Percentiles rank a stretch among this genome's conserved stretches.
phyloP scores from a whole-genome alignment of 768 basidiomycete genomes.

The Kwoniella botswanensis region DNA sequence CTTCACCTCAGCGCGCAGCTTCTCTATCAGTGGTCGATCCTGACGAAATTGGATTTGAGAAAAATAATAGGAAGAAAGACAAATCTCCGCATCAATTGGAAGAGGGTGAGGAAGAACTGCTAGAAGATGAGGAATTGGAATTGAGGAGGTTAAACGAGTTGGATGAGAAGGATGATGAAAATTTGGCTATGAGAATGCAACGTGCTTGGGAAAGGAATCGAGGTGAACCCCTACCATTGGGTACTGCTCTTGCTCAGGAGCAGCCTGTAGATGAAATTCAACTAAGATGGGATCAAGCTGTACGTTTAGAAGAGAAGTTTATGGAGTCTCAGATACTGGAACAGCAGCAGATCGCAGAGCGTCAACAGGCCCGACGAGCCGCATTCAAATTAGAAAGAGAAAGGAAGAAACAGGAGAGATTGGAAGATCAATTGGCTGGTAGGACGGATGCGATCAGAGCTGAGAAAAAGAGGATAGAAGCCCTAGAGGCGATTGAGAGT shows the following conservation, averaged over 20 bases:
- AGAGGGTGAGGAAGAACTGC: background rate
- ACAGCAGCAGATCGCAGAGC: conserved; percentile 25
- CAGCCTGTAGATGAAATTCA: background rate
- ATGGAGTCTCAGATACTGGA: conserved; percentile 28
- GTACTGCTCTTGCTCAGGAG: background rate
- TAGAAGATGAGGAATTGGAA: background rate
- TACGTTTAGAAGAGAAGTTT: conserved; percentile 28
- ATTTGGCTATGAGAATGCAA: conserved; percentile 13
- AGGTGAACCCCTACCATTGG: background rate
- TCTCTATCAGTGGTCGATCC: conserved; percentile 9
- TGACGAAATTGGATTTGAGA: conserved; percentile 2
- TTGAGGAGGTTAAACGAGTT: background rate
- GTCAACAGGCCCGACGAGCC: conserved; percentile 26
- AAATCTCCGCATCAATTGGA: background rate
- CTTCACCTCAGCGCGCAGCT: background rate
- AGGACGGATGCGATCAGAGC: conserved; percentile 18
- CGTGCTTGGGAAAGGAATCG: conserved; percentile 7
- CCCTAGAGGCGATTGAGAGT: conserved; percentile 28
- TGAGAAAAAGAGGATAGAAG: conserved; percentile 31
- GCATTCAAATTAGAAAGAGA: conserved; percentile 30
- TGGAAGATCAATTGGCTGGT: conserved; percentile 22
- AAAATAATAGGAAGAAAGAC: background rate
- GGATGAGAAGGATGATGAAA: background rate
- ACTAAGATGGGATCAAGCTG: conserved; percentile 34
- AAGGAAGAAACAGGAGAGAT: conserved; percentile 20